Conservation (phyloP, 2,329 filamentous ascomycete species). For the Alternaria sp. region DNA sequence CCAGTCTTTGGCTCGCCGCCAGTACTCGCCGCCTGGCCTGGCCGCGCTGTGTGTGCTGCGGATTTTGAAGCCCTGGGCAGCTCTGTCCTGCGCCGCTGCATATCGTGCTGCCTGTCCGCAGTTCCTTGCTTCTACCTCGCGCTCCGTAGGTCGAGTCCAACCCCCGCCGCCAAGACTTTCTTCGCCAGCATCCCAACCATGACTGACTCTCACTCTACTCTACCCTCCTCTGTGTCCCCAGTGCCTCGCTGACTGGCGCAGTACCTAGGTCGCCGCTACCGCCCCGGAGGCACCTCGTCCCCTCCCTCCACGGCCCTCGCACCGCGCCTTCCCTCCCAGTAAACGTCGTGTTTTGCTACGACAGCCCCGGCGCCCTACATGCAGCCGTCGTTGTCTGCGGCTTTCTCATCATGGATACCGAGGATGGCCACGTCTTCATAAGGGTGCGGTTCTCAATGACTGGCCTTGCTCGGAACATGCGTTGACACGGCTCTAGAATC, state of each 20-base stretch:
- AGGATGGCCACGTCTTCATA: constrained; percentile 88
- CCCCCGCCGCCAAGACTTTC: constrained; percentile 26
- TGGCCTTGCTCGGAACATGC: neutral
- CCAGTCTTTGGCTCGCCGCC: constrained; percentile 35
- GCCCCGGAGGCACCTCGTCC: constrained; percentile 27
- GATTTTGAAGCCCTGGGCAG: constrained; percentile 19
- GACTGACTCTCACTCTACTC: constrained; percentile 9
- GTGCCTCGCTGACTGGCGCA: constrained; percentile 30
- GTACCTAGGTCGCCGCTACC: constrained; percentile 28
- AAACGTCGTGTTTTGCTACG: constrained; percentile 3
- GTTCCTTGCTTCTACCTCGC: constrained; percentile 7
- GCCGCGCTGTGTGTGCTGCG: constrained; percentile 24
- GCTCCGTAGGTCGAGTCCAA: constrained; percentile 25
- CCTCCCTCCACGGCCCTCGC: constrained; percentile 17
- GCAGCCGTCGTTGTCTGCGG: constrained; percentile 40
- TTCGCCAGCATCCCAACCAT: constrained; percentile 14
- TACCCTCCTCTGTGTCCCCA: constrained; percentile 2
- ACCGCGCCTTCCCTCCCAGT: constrained; percentile 11
- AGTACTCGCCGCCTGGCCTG: constrained; percentile 32
- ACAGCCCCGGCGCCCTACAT: constrained; percentile 33
- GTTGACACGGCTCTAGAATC: constrained; percentile 68
- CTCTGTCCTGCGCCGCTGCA: constrained; percentile 40
- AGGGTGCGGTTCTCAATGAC: constrained; percentile 64
- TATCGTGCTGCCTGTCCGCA: constrained; percentile 42
- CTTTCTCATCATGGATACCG: constrained; percentile 71